Conservation (phyloP, 768 basidiomycete genomes). For the Termitomyces sp. region DNA sequence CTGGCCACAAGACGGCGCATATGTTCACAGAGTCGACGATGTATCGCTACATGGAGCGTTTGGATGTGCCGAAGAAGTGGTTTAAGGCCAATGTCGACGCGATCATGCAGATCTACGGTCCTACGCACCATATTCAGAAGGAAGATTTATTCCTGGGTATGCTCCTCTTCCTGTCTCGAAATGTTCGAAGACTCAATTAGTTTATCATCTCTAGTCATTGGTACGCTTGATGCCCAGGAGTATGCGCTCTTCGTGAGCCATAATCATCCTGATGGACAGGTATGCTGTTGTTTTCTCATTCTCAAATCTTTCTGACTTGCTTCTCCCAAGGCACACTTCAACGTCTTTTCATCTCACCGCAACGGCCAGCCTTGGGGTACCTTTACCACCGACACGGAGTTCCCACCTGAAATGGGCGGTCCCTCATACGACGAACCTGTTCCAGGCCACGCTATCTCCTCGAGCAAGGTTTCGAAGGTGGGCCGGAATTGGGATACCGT, state of each 20-base stretch:
- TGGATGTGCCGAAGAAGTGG: slow-evolving; percentile 69
- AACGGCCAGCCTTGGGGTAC: slow-evolving; percentile 69
- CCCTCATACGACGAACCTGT: slow-evolving; percentile 43
- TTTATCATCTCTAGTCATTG: slow-evolving; percentile 44
- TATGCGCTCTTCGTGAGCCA: slow-evolving; percentile 78
- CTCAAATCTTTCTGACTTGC: not conserved
- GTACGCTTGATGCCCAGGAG: slow-evolving; percentile 65
- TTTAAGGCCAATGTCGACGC: slow-evolving; percentile 65
- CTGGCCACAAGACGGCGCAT: slow-evolving; percentile 63
- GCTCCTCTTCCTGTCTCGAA: slow-evolving; percentile 7
- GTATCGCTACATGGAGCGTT: slow-evolving; percentile 61
- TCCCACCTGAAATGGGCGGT: slow-evolving; percentile 36
- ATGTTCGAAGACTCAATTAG: not conserved
- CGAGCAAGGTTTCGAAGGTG: slow-evolving; percentile 50
- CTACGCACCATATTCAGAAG: slow-evolving; percentile 42
- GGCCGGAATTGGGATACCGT: slow-evolving; percentile 51
- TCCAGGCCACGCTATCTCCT: slow-evolving; percentile 30
- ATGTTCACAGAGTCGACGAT: slow-evolving; percentile 68
- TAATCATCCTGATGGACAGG: slow-evolving; percentile 58
- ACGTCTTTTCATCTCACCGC: slow-evolving; percentile 53
- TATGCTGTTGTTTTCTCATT: slow-evolving; percentile 15
- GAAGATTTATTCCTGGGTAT: slow-evolving; percentile 58
- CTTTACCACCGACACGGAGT: slow-evolving; percentile 56
- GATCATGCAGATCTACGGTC: slow-evolving; percentile 56
- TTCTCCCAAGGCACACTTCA: slow-evolving; percentile 55